Conservation (phyloP, 768 basidiomycete genomes). For the Mycena vitilis region DNA sequence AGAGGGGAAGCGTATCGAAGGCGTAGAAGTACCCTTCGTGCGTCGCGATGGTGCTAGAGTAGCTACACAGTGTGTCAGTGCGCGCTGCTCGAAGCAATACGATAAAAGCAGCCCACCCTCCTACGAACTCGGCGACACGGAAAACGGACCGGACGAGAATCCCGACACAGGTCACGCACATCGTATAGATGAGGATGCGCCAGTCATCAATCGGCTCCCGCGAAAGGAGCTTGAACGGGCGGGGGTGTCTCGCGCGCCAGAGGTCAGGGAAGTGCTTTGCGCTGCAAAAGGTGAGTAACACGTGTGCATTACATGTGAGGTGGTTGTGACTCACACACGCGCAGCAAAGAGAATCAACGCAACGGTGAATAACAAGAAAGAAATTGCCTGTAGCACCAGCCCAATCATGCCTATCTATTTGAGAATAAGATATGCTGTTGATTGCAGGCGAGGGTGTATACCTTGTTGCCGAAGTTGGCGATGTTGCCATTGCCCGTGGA, state of each 20-base stretch:
- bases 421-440: neutral
- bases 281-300: neutral
- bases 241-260: conserved; percentile 7
- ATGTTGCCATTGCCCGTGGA: conserved; percentile 28
- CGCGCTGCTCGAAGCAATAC: neutral
- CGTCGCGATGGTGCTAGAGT: conserved; percentile 53
- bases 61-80: conserved; percentile 4
- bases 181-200: conserved; percentile 19
- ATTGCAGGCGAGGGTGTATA: conserved; percentile 10
- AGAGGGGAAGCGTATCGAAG: conserved; percentile 64
- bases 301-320: rapidly evolving
- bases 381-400: conserved; percentile 54
- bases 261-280: conserved; percentile 15
- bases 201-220: conserved; percentile 30
- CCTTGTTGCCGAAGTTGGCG: conserved; percentile 41
- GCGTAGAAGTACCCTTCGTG: conserved; percentile 64
- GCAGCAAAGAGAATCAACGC: conserved; percentile 47
- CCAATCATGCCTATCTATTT: conserved; percentile 54
- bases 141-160: conserved; percentile 61
- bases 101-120: conserved; percentile 49
- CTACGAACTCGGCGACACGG: conserved; percentile 59
- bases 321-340: conserved; percentile 21
- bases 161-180: conserved; percentile 21
- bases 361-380: conserved; percentile 50
- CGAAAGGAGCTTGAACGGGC: conserved; percentile 15